phyloP scores from a whole-genome alignment of 1,139 yeast species.

The Suhomyces ambrosiae region DNA sequence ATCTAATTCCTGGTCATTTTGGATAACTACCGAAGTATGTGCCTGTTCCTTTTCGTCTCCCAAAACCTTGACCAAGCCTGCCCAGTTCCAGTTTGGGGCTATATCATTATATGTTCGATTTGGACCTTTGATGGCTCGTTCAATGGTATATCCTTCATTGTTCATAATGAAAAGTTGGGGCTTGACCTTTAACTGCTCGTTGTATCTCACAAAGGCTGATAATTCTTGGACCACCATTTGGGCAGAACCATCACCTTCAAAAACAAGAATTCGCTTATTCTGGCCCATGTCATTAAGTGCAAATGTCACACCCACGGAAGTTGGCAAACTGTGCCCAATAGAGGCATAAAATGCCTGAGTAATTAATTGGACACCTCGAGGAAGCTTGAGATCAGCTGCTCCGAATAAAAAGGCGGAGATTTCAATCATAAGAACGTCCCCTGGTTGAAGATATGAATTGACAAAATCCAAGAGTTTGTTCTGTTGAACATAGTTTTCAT shows the following conservation, averaged over 20 bases:
- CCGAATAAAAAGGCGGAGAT: slow-evolving; percentile 81
- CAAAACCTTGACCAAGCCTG: slow-evolving; percentile 60
- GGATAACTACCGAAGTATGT: slow-evolving; percentile 37
- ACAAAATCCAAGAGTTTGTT: slow-evolving; percentile 33
- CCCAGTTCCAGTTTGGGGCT: slow-evolving; percentile 79
- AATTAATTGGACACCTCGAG: slow-evolving; percentile 50
- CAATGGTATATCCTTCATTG: slow-evolving; percentile 86
- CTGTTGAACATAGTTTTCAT: slow-evolving; percentile 15
- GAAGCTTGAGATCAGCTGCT: slow-evolving; percentile 61
- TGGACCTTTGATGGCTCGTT: slow-evolving; percentile 80
- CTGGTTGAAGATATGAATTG: slow-evolving; percentile 47
- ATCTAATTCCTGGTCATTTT: slow-evolving; percentile 32
- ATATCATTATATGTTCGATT: slow-evolving; percentile 77
- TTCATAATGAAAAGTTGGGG: slow-evolving; percentile 73
- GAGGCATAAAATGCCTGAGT: slow-evolving; percentile 78
- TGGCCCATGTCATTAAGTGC: slow-evolving; percentile 60
- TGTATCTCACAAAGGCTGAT: slow-evolving; percentile 62
- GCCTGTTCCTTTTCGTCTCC: slow-evolving; percentile 55
- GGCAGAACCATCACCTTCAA: slow-evolving; percentile 91
- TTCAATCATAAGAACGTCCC: slow-evolving; percentile 71
- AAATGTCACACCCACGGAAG: slow-evolving; percentile 74
- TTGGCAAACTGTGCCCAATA: slow-evolving; percentile 86
- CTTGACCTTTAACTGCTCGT: slow-evolving; percentile 38
- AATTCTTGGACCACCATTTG: slow-evolving; percentile 88
- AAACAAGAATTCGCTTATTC: slow-evolving; percentile 59